A percentile compares a stretch with the other conserved stretches of the same genome.
Evolutionary conservation across 768 basidiomycete species (phyloP).

Genomic region (Tricholoma bakamatsutake): DNA sequence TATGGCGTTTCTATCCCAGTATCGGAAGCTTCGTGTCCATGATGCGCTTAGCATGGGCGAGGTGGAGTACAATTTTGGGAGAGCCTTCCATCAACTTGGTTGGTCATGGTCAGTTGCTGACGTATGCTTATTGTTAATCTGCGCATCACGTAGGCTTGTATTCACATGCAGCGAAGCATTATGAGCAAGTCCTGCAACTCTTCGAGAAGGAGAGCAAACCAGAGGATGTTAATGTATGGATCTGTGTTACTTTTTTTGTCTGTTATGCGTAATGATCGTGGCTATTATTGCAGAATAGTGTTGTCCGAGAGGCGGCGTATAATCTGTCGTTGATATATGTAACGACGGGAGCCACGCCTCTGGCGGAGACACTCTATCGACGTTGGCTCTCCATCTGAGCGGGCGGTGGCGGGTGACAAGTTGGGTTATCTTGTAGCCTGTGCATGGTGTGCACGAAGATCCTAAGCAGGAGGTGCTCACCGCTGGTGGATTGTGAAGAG

Average conservation of each 20-base stretch:
- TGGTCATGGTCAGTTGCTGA: constrained; percentile 12
- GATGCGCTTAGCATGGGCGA: constrained; percentile 50
- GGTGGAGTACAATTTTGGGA: constrained; percentile 90
- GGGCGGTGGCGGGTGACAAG: background rate
- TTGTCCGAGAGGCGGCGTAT: constrained; percentile 79
- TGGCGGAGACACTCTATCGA: constrained; percentile 66
- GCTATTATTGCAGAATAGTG: constrained; percentile 32
- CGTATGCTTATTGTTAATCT: background rate
- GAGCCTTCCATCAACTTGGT: constrained; percentile 94
- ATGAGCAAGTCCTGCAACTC: constrained; percentile 66
- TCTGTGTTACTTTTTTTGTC: background rate
- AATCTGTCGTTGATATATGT: constrained; percentile 83
- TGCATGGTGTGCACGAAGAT: too few relatives aligned
- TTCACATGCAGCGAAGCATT: constrained; percentile 79
- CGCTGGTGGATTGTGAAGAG: too few relatives aligned
- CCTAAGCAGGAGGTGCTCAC: too few relatives aligned
- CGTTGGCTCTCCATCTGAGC: constrained; percentile 76
- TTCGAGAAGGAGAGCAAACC: constrained; percentile 36
- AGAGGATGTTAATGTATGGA: constrained; percentile 23
- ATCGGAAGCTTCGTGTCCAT: constrained; percentile 56
- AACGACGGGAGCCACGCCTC: constrained; percentile 64
- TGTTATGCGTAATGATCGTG: background rate
- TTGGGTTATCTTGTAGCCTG: background rate
- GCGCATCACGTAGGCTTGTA: constrained; percentile 52
- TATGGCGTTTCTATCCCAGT: constrained; percentile 79